A percentile compares a stretch with the other conserved stretches of the same genome.
Evolutionary conservation across 2,329 filamentous ascomycete species (phyloP).

Genomic region (Clonostachys sp.): DNA sequence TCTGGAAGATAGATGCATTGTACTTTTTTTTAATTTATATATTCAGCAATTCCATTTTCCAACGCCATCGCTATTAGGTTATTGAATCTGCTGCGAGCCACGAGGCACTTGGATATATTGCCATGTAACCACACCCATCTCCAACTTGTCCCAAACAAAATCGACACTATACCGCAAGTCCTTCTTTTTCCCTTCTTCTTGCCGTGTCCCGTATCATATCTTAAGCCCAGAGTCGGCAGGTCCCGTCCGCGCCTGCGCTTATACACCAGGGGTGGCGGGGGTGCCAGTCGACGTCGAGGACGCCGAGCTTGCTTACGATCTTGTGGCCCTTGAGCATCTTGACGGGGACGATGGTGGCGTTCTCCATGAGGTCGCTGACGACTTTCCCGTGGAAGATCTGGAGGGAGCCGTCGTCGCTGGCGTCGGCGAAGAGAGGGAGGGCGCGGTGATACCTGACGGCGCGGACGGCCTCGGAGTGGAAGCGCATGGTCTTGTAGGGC

Average conservation of each 20-base stretch:
- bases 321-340: conserved; percentile 92
- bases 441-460: conserved; percentile 82
- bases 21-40: too few species aligned
- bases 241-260: conserved; percentile 91
- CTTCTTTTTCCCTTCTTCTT: too few species aligned
- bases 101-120: too few species aligned
- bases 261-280: conserved; percentile 90
- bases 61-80: too few species aligned
- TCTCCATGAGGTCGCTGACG: conserved; percentile 90
- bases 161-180: too few species aligned
- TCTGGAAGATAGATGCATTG: too few species aligned
- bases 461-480: conserved; percentile 88
- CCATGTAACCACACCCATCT: too few species aligned
- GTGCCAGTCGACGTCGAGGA: conserved; percentile 96
- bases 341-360: conserved; percentile 91
- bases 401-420: conserved; percentile 87
- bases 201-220: too few species aligned
- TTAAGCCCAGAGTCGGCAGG: conserved; percentile 81
- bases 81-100: too few species aligned
- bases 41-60: too few species aligned
- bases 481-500: conserved; percentile 94
- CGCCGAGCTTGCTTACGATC: conserved; percentile 79
- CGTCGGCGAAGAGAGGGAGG: conserved; percentile 85
- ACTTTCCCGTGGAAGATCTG: conserved; percentile 98
- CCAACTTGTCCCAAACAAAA: too few species aligned